Percentiles rank a stretch among this genome's conserved stretches.
Evolutionary conservation across 768 basidiomycete species (phyloP).

Genomic region (Floccularia luteovirens): DNA sequence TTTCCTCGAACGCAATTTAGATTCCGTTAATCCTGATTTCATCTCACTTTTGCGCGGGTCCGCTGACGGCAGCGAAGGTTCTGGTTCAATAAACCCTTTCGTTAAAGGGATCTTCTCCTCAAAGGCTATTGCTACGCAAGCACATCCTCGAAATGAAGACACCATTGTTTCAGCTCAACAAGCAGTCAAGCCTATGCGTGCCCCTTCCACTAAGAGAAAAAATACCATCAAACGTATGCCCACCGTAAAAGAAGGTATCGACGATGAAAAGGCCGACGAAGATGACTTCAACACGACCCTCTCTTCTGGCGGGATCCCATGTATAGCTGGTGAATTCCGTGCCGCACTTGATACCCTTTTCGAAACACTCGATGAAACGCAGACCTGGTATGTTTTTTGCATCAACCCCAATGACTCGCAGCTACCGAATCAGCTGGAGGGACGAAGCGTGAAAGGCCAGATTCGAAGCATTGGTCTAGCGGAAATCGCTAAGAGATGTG

Average conservation of each 20-base stretch:
- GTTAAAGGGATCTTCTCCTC: constrained; percentile 83
- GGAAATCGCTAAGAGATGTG: constrained; percentile 65
- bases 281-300: constrained; percentile 47
- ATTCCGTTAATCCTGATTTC: constrained; percentile 89
- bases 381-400: constrained; percentile 89
- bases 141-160: constrained; percentile 88
- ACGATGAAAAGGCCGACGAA: constrained; percentile 42
- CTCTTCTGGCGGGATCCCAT: constrained; percentile 43
- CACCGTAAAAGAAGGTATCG: constrained; percentile 35
- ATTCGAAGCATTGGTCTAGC: constrained; percentile 74
- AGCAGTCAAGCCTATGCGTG: constrained; percentile 88
- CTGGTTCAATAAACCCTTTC: constrained; percentile 86
- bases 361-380: constrained; percentile 82
- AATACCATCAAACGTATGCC: constrained; percentile 59
- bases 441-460: constrained; percentile 86
- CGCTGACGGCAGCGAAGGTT: constrained; percentile 49
- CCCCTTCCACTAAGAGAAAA: constrained; percentile 84
- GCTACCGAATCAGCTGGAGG: constrained; percentile 90
- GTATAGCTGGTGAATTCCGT: constrained; percentile 86
- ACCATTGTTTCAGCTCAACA: constrained; percentile 95
- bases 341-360: constrained; percentile 80
- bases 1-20: constrained; percentile 85
- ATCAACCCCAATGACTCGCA: constrained; percentile 95
- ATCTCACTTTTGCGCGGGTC: constrained; percentile 80
- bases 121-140: constrained; percentile 87